These are phyloP conservation scores for Tricholoma sp. DNA, from an alignment of 768 basidiomycete species.

Conservation along the genomic window DNA sequence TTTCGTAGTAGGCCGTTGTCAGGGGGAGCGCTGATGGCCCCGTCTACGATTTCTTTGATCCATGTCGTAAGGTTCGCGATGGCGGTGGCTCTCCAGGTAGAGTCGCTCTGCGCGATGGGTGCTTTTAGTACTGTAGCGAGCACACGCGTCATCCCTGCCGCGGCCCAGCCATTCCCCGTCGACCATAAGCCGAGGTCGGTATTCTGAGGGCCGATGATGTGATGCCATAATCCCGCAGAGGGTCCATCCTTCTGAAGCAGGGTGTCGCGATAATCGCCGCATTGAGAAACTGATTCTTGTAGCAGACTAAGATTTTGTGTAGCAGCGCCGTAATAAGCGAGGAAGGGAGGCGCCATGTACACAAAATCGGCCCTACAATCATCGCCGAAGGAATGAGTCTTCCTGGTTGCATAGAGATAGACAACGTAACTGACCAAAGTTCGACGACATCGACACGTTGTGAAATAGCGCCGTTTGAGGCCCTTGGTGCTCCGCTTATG, in stretches of 20 bases:
- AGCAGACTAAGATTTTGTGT: slow-evolving; percentile 29
- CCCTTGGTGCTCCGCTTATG: slow-evolving; percentile 34
- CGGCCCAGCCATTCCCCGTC: slow-evolving; percentile 69
- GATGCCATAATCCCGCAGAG: slow-evolving; percentile 16
- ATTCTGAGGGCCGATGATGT: slow-evolving; percentile 35
- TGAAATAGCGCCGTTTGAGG: slow-evolving; percentile 45
- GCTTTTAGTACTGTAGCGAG: slow-evolving; percentile 43
- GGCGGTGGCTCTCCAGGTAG: slow-evolving; percentile 11
- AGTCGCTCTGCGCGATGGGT: slow-evolving; percentile 1
- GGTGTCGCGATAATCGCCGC: slow-evolving; percentile 41
- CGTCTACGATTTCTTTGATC: slow-evolving; percentile 24
- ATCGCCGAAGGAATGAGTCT: not conserved
- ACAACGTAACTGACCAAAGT: slow-evolving; percentile 33
- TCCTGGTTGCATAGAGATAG: not conserved
- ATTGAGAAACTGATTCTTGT: slow-evolving; percentile 41
- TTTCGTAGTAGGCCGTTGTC: slow-evolving; percentile 13
- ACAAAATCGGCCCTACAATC: slow-evolving; percentile 52
- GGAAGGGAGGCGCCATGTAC: slow-evolving; percentile 53
- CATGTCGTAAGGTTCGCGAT: slow-evolving; percentile 12
- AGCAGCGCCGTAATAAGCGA: slow-evolving; percentile 49
- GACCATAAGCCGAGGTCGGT: slow-evolving; percentile 40
- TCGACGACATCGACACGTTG: slow-evolving; percentile 46
- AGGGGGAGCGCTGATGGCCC: slow-evolving; percentile 9
- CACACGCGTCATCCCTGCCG: slow-evolving; percentile 62
- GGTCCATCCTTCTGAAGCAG: slow-evolving; percentile 24